These are phyloP conservation scores for Podospora comata DNA, from an alignment of 495 filamentous ascomycete species.

Conservation along the genomic window DNA sequence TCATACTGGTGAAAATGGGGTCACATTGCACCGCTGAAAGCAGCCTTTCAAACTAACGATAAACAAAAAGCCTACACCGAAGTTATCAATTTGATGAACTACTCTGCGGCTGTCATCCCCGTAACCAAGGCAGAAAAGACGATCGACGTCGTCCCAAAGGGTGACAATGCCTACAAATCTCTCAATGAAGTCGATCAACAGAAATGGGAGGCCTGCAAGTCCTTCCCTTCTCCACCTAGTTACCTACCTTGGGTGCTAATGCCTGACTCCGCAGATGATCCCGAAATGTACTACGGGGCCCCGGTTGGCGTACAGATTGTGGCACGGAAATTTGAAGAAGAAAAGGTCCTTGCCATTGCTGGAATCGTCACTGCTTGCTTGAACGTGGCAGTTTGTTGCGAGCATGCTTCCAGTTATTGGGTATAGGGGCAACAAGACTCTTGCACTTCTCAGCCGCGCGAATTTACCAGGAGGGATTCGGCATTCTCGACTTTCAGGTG, in stretches of 20 bases:
- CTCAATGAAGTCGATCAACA: not conserved
- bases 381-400: too few species aligned
- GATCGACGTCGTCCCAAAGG: not conserved
- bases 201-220: not conserved
- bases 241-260: not conserved
- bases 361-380: not conserved
- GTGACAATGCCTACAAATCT: not conserved
- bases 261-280: not conserved
- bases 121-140: not conserved
- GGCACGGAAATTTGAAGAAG: not conserved
- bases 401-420: too few species aligned
- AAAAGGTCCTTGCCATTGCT: not conserved
- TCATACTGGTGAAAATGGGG: conserved; percentile 19
- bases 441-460: too few species aligned
- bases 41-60: not conserved
- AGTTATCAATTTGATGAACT: not conserved
- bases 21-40: too few species aligned
- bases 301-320: not conserved
- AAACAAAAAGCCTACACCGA: not conserved
- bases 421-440: too few species aligned
- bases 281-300: not conserved
- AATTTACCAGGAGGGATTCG: too few species aligned
- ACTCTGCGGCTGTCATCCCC: not conserved
- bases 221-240: not conserved
- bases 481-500: too few species aligned